These are phyloP conservation scores for Boletus edulis DNA, from an alignment of 768 basidiomycete genomes.

Conservation along the genomic window DNA sequence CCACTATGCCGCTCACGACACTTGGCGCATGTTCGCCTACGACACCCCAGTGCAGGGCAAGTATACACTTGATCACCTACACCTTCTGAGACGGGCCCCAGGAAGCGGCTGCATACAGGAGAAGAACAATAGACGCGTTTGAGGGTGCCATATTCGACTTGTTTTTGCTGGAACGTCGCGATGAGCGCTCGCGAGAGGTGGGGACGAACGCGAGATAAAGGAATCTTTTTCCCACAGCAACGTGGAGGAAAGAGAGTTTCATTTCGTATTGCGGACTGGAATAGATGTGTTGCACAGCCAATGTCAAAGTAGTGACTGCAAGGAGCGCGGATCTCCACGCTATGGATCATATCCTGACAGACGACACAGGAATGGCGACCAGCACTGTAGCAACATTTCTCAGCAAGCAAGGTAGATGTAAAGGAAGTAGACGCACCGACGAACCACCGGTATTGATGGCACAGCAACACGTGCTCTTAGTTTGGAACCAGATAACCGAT, in stretches of 20 bases:
- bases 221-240: slow-evolving; percentile 36
- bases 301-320: slow-evolving; percentile 38
- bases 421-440: slow-evolving; percentile 11
- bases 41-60: slow-evolving; percentile 21
- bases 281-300: slow-evolving; percentile 34
- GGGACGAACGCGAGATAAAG: slow-evolving; percentile 20
- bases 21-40: slow-evolving; percentile 21
- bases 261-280: slow-evolving; percentile 34
- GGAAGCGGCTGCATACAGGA: slow-evolving; percentile 35
- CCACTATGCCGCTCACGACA: slow-evolving; percentile 26
- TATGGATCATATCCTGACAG: slow-evolving; percentile 33
- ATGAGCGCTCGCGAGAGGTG: slow-evolving; percentile 24
- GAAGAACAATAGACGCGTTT: slow-evolving; percentile 39
- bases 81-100: slow-evolving; percentile 31
- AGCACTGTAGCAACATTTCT: neutral
- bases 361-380: slow-evolving; percentile 34
- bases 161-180: slow-evolving; percentile 24
- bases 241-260: slow-evolving; percentile 41
- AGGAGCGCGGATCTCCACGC: slow-evolving; percentile 25
- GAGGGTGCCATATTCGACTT: slow-evolving; percentile 30
- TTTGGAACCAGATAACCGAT: neutral
- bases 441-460: neutral
- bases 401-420: neutral
- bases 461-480: neutral
- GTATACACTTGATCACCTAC: slow-evolving; percentile 8